Conservation (phyloP, 1,284 basidiomycete species). For the Flammula alnicola region DNA sequence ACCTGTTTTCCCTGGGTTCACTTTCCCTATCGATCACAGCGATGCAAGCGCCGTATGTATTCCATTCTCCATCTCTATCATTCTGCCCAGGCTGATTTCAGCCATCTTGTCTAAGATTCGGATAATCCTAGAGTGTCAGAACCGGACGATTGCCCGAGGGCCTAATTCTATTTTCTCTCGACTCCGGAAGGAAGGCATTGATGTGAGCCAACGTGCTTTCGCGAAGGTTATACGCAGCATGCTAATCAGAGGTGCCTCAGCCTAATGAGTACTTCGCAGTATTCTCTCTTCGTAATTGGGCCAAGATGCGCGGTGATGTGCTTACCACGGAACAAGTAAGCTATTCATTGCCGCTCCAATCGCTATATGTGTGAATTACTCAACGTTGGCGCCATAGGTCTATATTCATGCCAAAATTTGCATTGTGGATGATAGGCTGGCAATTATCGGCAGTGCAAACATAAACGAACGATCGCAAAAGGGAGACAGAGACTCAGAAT, state of each 20-base stretch:
- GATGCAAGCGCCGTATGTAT: constrained; percentile 86
- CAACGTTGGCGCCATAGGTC: constrained; percentile 50
- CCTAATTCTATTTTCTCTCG: constrained; percentile 92
- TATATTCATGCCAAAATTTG: constrained; percentile 93
- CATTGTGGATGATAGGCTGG: constrained; percentile 95
- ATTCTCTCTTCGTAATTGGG: constrained; percentile 94
- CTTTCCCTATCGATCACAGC: constrained; percentile 90
- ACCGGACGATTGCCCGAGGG: constrained; percentile 87
- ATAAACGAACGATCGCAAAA: constrained; percentile 97
- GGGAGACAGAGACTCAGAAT: constrained; percentile 96
- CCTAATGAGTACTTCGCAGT: constrained; percentile 94
- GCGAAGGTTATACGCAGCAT: background rate
- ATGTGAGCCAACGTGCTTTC: constrained; percentile 54
- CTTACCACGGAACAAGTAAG: constrained; percentile 88
- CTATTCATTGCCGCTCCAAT: background rate
- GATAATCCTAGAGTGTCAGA: constrained; percentile 94
- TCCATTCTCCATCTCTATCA: constrained; percentile 18
- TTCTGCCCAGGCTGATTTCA: background rate
- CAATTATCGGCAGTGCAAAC: constrained; percentile 99
- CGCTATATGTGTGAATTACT: background rate
- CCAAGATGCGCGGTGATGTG: constrained; percentile 83
- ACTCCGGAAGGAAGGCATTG: constrained; percentile 86
- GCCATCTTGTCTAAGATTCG: constrained; percentile 61
- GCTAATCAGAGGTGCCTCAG: constrained; percentile 41
- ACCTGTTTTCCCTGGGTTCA: constrained; percentile 92